phyloP scores from a whole-genome alignment of 2,329 filamentous ascomycete genomes.

The Verticillium nubilum region DNA sequence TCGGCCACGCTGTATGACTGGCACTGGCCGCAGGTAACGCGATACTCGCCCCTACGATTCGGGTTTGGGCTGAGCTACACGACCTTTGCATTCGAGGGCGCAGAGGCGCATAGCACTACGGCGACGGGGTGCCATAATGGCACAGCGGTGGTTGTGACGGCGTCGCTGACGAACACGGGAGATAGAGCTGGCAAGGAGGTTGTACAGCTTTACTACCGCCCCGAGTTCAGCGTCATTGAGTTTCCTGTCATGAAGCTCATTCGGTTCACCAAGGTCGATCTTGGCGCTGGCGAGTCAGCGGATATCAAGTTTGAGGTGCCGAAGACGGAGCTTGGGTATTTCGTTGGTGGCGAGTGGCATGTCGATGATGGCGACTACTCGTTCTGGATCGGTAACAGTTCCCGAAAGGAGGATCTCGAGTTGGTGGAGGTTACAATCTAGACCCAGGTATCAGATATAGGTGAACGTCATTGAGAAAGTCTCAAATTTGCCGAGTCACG shows the following conservation, averaged over 20 bases:
- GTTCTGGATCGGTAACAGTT: constrained; percentile 24
- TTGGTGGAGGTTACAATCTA: background rate
- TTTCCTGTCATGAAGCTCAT: constrained; percentile 40
- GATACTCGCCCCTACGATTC: constrained; percentile 47
- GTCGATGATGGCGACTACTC: constrained; percentile 19
- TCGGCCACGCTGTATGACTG: constrained; percentile 53
- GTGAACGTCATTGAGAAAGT: background rate
- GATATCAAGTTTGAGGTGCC: constrained; percentile 25
- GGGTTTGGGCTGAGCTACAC: constrained; percentile 65
- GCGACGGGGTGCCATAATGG: constrained; percentile 18
- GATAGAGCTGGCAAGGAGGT: constrained; percentile 24
- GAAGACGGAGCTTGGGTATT: constrained; percentile 21
- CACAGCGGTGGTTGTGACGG: constrained; percentile 39
- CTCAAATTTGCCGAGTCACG: background rate
- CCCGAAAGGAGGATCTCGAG: constrained; percentile 3
- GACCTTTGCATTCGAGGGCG: constrained; percentile 32
- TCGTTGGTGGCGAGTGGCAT: constrained; percentile 16
- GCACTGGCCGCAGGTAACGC: constrained; percentile 22
- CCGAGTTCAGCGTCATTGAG: constrained; percentile 30
- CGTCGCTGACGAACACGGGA: constrained; percentile 42
- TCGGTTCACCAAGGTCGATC: constrained; percentile 38
- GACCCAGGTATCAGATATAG: background rate
- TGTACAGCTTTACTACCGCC: constrained; percentile 32
- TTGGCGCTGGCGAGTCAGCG: constrained; percentile 32
- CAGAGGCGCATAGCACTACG: constrained; percentile 25